Conservation (phyloP, 2,329 filamentous ascomycete species). For the Monilinia aucupariae region DNA sequence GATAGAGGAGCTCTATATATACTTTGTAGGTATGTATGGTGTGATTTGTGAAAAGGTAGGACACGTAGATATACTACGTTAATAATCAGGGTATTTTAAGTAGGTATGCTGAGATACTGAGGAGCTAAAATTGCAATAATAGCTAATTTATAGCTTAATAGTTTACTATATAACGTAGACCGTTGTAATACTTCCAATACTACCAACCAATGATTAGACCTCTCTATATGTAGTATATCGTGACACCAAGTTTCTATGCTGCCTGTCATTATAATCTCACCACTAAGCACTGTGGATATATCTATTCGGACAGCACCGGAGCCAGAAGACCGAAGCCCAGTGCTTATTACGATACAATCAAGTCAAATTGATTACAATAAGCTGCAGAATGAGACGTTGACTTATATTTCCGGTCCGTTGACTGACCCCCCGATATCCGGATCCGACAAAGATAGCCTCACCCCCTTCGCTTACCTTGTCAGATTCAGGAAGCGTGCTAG, state of each 20-base stretch:
- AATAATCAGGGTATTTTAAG: too few relatives aligned
- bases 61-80: too few relatives aligned
- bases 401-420: background rate
- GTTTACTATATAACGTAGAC: too few relatives aligned
- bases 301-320: conserved; percentile 5
- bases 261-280: background rate
- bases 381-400: background rate
- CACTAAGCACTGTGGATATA: background rate
- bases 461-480: conserved; percentile 12
- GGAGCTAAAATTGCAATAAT: too few relatives aligned
- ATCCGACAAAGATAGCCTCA: background rate
- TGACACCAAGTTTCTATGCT: conserved; percentile 11
- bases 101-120: too few relatives aligned
- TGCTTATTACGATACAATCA: background rate
- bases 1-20: too few relatives aligned
- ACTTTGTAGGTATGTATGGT: too few relatives aligned
- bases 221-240: too few relatives aligned
- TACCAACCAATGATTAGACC: too few relatives aligned
- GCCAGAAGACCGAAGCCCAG: background rate
- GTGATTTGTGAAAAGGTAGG: too few relatives aligned
- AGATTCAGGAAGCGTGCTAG: conserved; percentile 6
- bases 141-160: too few relatives aligned
- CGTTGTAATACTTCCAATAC: too few relatives aligned
- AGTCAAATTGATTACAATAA: background rate
- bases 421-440: background rate